A percentile compares a stretch with the other conserved stretches of the same genome.
Conservation (phyloP, 768 basidiomycete genomes). For the Tylopilus sp. region DNA sequence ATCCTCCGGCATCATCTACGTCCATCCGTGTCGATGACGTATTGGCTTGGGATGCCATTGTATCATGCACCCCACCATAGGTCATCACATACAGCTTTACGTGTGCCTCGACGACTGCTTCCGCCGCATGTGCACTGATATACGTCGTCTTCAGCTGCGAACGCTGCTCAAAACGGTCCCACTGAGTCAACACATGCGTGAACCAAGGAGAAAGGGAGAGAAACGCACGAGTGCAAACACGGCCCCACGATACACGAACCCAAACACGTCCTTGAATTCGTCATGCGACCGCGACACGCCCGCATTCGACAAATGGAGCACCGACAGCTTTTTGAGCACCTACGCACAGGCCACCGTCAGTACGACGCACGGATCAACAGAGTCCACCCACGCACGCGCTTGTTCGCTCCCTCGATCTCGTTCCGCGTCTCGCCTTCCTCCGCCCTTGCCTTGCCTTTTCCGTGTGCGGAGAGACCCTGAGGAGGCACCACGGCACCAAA, state of each 20-base stretch:
- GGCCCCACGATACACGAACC: slow-evolving; percentile 38
- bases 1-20: slow-evolving; percentile 10
- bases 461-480: slow-evolving; percentile 13
- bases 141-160: slow-evolving; percentile 26
- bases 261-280: slow-evolving; percentile 41
- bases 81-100: slow-evolving; percentile 33
- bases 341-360: not conserved
- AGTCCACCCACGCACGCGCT: slow-evolving; percentile 57
- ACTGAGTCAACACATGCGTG: not conserved
- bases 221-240: slow-evolving; percentile 39
- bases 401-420: slow-evolving; percentile 56
- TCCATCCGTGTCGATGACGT: not conserved
- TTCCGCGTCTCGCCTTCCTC: slow-evolving; percentile 18
- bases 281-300: slow-evolving; percentile 35
- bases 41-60: not conserved
- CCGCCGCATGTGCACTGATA: slow-evolving; percentile 25
- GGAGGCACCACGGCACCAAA: slow-evolving; percentile 26
- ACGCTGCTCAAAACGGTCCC: slow-evolving; percentile 25
- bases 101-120: slow-evolving; percentile 35
- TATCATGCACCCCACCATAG: not conserved
- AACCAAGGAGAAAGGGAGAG: not conserved
- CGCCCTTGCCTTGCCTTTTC: slow-evolving; percentile 39
- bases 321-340: slow-evolving; percentile 41
- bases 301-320: slow-evolving; percentile 28
- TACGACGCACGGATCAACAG: not conserved